Conservation (phyloP, 257 asterid genomes). For the Marsdenia floribunda region DNA sequence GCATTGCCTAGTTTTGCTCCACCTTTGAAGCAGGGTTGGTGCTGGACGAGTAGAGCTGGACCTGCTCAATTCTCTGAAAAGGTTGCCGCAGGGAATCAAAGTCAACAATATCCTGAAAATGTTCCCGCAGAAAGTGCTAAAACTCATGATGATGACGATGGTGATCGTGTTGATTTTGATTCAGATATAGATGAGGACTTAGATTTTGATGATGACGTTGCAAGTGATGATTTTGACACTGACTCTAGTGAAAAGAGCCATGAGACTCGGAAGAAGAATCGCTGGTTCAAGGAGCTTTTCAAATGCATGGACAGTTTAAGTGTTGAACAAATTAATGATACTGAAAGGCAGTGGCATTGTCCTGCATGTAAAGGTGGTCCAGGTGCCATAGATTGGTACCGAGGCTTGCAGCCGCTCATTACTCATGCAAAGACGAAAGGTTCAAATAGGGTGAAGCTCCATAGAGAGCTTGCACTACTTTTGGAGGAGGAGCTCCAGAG, state of each 20-base stretch:
- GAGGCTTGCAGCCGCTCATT: slow-evolving; percentile 37
- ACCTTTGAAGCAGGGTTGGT: slow-evolving; percentile 48
- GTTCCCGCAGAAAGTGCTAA: slow-evolving; percentile 14
- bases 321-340: slow-evolving; percentile 25
- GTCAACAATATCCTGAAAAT: slow-evolving; percentile 5
- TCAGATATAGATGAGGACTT: slow-evolving; percentile 27
- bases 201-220: slow-evolving; percentile 32
- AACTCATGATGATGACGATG: slow-evolving; percentile 19
- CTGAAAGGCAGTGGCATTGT: slow-evolving; percentile 41
- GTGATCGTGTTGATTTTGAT: slow-evolving; percentile 25
- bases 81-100: background rate
- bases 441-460: slow-evolving; percentile 29
- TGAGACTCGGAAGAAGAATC: slow-evolving; percentile 25
- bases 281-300: slow-evolving; percentile 29
- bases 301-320: slow-evolving; percentile 26
- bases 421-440: slow-evolving; percentile 42
- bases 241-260: slow-evolving; percentile 33
- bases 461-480: slow-evolving; percentile 35
- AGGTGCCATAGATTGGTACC: slow-evolving; percentile 40
- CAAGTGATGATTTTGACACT: slow-evolving; percentile 31
- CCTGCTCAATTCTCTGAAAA: slow-evolving; percentile 24
- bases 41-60: slow-evolving; percentile 39
- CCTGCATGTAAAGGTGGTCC: slow-evolving; percentile 48
- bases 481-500: slow-evolving; percentile 39
- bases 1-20: slow-evolving; percentile 37